Base-by-base conservation (phyloP, 805 yeast genomes). In the Scheffersomyces lignosus region DNA sequence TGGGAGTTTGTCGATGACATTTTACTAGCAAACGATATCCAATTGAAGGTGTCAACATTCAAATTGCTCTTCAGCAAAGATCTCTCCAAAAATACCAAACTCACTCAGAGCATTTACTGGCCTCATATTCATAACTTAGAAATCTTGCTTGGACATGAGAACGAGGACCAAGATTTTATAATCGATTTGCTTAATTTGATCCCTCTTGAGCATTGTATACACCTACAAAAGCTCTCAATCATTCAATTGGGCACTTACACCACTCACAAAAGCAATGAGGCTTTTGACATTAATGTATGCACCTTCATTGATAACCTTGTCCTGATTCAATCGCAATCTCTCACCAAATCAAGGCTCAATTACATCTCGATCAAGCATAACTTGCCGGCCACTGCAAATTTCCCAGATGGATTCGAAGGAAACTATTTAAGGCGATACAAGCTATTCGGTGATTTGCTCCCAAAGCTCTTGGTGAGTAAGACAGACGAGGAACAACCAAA, bases 391-490 rank as follows among this genome's bases (percentile, higher is more conserved):
- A 77, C 76, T 50, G 87, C 84, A 0, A 64, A 69, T 24, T 70
- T 80, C 10, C 64, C 58, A 13, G 85, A 83, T 54, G 87, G 87
- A 2, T 74, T 80, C 27, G 91, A 84, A 50, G 95, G 95, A 0
- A 84, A 85, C 47, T 83, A 78, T 47, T 52, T 75, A 5, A 71
- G 88, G 41, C 70, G 88, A 48, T 66, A 77, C 36, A 70, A 65
- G 18, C 49, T 84, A 9, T 82, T 72, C 47, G 68, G 70, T 16
- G 54, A 60, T 0, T 59, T 72, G 0, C 52, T 83, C 4, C 85
- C 86, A 0, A 49, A 64, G 12, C 31, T 61, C 2, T 38, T 62
- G 22, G 41, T 48, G 14, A 37, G 37, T 4, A 48, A 48, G 10
- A 49, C 62, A 2, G 47, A 41, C 33, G 24, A 20, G 10, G 24